Conservation (phyloP, 192 early-diverging fungal species). For the Coemansia sp. region DNA sequence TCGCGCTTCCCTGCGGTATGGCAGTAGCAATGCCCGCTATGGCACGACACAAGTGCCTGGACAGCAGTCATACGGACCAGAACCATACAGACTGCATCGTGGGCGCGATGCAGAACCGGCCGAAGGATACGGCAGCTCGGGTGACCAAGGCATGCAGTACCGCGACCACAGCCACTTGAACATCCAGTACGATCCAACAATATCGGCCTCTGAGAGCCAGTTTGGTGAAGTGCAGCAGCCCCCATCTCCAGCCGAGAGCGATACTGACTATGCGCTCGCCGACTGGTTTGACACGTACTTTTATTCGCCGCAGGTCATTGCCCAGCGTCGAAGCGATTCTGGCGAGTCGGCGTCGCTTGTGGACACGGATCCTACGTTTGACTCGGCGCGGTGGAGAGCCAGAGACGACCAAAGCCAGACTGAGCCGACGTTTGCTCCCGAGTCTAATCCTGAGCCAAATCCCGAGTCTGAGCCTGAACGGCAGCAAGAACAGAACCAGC, state of each 20-base stretch:
- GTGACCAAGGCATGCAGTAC: constrained; percentile 8
- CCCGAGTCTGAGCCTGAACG: neutral
- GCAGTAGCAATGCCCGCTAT: neutral
- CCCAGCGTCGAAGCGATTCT: neutral
- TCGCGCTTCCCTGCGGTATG: neutral
- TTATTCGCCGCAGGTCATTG: constrained; percentile 21
- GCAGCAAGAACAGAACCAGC: neutral
- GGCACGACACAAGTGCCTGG: too few species aligned
- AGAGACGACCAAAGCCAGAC: neutral
- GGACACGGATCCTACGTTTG: constrained; percentile 34
- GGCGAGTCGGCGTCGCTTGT: constrained; percentile 29
- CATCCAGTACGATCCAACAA: constrained; percentile 44
- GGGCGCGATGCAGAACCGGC: neutral
- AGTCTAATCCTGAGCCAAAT: neutral
- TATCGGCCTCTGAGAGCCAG: constrained; percentile 15
- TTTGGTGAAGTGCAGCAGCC: constrained; percentile 10
- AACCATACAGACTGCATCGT: neutral
- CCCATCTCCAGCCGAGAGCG: neutral
- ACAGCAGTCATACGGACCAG: neutral
- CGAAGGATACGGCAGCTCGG: neutral
- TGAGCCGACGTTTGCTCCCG: neutral
- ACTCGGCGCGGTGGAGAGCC: constrained; percentile 21
- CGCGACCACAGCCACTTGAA: constrained; percentile 47
- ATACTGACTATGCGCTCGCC: constrained; percentile 15
- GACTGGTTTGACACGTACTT: constrained; percentile 49